A percentile compares a stretch with the other conserved stretches of the same genome.
Evolutionary conservation across 2,329 filamentous ascomycete genomes (phyloP).

Genomic region (Nothopassalora personata): DNA sequence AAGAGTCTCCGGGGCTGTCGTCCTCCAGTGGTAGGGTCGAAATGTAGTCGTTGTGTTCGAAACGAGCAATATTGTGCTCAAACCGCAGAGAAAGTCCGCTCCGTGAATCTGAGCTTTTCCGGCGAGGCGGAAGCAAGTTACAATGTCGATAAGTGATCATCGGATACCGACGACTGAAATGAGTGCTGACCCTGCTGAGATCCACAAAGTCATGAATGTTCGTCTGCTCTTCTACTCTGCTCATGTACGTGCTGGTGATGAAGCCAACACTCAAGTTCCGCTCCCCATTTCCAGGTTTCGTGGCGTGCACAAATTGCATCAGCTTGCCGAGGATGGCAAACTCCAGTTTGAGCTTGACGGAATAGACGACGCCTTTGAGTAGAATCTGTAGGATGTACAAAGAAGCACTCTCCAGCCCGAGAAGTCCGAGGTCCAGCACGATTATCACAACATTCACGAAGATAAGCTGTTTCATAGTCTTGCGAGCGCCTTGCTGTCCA

Average conservation of each 20-base stretch:
- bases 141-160: conserved; percentile 7
- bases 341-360: conserved; percentile 34
- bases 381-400: conserved; percentile 34
- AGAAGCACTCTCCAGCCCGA: conserved; percentile 32
- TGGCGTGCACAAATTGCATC: conserved; percentile 24
- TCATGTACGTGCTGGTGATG: conserved; percentile 9
- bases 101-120: background rate
- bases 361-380: conserved; percentile 35
- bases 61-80: conserved; percentile 17
- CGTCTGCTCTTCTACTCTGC: conserved; percentile 8
- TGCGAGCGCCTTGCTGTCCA: conserved; percentile 16
- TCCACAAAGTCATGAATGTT: conserved; percentile 19
- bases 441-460: conserved; percentile 37
- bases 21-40: conserved; percentile 8
- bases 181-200: conserved; percentile 12
- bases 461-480: conserved; percentile 34
- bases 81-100: background rate
- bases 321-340: conserved; percentile 30
- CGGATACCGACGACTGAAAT: conserved; percentile 13
- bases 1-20: background rate
- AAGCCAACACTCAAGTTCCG: conserved; percentile 20
- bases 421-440: conserved; percentile 32
- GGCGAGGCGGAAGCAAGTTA: conserved; percentile 2
- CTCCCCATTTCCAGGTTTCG: conserved; percentile 10
- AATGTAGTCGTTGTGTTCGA: conserved; percentile 18